Evolutionary conservation across 164 flowering plant species (phyloP).

Genomic region (Vitis riparia): DNA sequence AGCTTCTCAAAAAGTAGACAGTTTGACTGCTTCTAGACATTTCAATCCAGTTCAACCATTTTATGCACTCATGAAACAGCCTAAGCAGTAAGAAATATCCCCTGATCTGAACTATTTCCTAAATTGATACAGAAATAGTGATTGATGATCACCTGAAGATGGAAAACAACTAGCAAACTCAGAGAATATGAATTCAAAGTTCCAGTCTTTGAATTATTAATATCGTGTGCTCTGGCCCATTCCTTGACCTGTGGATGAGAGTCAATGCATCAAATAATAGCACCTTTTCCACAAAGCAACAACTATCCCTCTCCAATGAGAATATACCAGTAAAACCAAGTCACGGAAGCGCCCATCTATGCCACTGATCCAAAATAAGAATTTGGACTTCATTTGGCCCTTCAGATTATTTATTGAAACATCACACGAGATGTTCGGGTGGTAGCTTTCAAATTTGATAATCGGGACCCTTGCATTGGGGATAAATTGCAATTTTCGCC

Average conservation of each 20-base stretch:
- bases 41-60: not conserved
- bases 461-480: conserved; percentile 84
- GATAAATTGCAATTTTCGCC: conserved; percentile 40
- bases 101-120: not conserved
- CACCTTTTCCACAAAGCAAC: not conserved
- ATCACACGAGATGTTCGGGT: conserved; percentile 70
- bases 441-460: conserved; percentile 52
- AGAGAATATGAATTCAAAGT: conserved; percentile 83
- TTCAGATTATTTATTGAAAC: conserved; percentile 71
- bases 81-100: not conserved
- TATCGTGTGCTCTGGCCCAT: conserved; percentile 88
- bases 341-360: conserved; percentile 88
- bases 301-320: not conserved
- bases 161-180: conserved; percentile 76
- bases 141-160: conserved; percentile 73
- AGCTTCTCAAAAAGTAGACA: not conserved
- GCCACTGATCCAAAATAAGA: conserved; percentile 65
- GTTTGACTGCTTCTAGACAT: not conserved
- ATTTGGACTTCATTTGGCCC: conserved; percentile 79
- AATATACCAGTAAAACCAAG: conserved; percentile 77
- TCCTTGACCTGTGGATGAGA: conserved; percentile 73
- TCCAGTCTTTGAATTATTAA: conserved; percentile 76
- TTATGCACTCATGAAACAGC: not conserved
- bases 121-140: not conserved
- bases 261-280: conserved; percentile 13